A percentile compares a stretch with the other conserved stretches of the same genome.
Evolutionary conservation across 2,329 filamentous ascomycete genomes (phyloP).

Genomic region (Trichoderma gracile): DNA sequence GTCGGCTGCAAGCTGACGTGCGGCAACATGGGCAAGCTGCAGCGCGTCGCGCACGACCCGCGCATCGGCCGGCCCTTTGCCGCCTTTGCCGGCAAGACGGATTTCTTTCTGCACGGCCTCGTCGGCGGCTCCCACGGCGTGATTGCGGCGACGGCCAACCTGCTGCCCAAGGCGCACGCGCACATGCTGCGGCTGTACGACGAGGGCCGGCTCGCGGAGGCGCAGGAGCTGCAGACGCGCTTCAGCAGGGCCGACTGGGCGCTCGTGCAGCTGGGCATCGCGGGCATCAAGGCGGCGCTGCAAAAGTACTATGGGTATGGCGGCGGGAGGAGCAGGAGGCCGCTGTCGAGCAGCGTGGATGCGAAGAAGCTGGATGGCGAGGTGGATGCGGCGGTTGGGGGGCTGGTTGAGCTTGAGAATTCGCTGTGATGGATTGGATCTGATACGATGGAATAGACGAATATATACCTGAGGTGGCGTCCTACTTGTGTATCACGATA

Average conservation of each 20-base stretch:
- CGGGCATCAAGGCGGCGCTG: conserved; percentile 35
- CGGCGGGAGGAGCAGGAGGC: conserved; percentile 32
- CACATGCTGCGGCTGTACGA: conserved; percentile 40
- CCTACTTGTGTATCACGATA: too few species aligned
- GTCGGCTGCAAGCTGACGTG: conserved; percentile 66
- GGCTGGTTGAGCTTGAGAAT: conserved; percentile 31
- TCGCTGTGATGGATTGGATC: conserved; percentile 23
- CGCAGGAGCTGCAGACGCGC: conserved; percentile 40
- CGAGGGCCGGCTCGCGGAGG: conserved; percentile 38
- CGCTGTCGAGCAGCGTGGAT: conserved; percentile 30
- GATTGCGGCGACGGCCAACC: conserved; percentile 45
- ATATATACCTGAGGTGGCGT: neutral
- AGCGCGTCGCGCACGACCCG: conserved; percentile 48
- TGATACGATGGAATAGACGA: neutral
- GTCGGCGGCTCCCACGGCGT: conserved; percentile 44
- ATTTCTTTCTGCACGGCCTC: conserved; percentile 46
- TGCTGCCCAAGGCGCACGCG: conserved; percentile 42
- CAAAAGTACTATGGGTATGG: conserved; percentile 28
- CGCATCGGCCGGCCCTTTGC: conserved; percentile 35
- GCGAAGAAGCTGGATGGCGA: conserved; percentile 31
- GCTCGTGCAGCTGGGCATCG: conserved; percentile 35
- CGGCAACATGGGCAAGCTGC: conserved; percentile 65
- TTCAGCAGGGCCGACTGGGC: conserved; percentile 36
- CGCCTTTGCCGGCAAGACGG: conserved; percentile 43
- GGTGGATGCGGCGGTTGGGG: conserved; percentile 27